These are phyloP conservation scores for Tarenaya hassleriana DNA, from an alignment of 345 rosid species.

Conservation along the genomic window DNA sequence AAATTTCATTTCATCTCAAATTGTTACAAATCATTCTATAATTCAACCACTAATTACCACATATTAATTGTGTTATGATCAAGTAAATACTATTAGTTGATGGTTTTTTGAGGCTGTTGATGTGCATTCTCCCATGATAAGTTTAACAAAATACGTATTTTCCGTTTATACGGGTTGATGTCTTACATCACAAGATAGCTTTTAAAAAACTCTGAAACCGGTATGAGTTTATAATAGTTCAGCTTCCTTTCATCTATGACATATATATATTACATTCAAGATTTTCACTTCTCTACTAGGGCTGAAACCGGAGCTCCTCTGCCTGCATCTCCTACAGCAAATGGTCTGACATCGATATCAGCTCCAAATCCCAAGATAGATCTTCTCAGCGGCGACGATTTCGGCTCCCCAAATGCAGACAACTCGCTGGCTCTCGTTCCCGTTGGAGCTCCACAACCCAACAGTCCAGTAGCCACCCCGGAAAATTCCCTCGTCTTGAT, in stretches of 20 bases:
- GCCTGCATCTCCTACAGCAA: slow-evolving; percentile 55
- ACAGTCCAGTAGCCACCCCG: slow-evolving; percentile 43
- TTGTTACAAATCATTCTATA: too few species aligned
- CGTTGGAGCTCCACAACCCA: slow-evolving; percentile 58
- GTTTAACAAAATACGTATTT: too few species aligned
- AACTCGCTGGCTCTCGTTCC: slow-evolving; percentile 64
- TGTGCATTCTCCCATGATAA: too few species aligned
- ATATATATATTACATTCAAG: slow-evolving; percentile 10
- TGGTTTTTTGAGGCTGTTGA: too few species aligned
- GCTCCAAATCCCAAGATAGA: slow-evolving; percentile 57
- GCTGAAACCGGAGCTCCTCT: slow-evolving; percentile 24
- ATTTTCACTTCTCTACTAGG: slow-evolving; percentile 13
- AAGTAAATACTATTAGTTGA: too few species aligned
- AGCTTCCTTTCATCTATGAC: too few species aligned
- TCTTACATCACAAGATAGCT: too few species aligned
- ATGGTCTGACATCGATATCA: slow-evolving; percentile 43
- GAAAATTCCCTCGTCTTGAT: slow-evolving; percentile 81
- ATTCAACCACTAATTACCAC: too few species aligned
- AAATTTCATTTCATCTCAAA: background rate
- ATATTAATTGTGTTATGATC: too few species aligned
- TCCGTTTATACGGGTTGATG: too few species aligned
- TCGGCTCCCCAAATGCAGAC: slow-evolving; percentile 20
- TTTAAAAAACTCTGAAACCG: too few species aligned
- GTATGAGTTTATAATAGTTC: too few species aligned
- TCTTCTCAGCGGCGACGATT: slow-evolving; percentile 72